Evolutionary conservation across 1,284 basidiomycete species (phyloP).

Genomic region (Rhodotorula sp.): DNA sequence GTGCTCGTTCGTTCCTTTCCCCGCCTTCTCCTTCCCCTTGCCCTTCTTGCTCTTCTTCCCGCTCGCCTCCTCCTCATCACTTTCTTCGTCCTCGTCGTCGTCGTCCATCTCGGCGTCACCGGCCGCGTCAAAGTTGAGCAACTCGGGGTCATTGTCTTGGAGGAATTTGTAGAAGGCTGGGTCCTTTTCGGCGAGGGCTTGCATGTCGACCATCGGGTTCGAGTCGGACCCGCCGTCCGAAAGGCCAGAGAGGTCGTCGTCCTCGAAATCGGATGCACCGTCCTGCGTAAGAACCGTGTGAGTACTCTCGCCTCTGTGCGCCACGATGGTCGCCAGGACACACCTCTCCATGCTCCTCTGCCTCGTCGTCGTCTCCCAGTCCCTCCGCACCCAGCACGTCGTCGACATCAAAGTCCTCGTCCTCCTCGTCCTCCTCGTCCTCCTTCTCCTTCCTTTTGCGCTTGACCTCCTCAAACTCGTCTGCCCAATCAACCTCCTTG

Average conservation of each 20-base stretch:
- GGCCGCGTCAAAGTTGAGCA: conserved; percentile 67
- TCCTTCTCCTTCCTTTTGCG: conserved; percentile 44
- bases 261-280: conserved; percentile 27
- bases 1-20: conserved; percentile 54
- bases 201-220: conserved; percentile 73
- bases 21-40: conserved; percentile 53
- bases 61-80: conserved; percentile 53
- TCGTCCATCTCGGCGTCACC: conserved; percentile 50
- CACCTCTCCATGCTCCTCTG: conserved; percentile 45
- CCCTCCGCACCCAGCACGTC: conserved; percentile 75
- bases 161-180: conserved; percentile 98
- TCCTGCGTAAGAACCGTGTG: neutral
- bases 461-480: conserved; percentile 49
- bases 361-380: conserved; percentile 59
- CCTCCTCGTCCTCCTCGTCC: conserved; percentile 55
- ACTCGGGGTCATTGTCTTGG: conserved; percentile 87
- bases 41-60: conserved; percentile 54
- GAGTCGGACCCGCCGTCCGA: conserved; percentile 35
- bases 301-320: neutral
- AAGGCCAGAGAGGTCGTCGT: conserved; percentile 41
- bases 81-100: conserved; percentile 33
- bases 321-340: conserved; percentile 32
- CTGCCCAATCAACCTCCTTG: conserved; percentile 44
- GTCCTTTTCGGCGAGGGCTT: conserved; percentile 88
- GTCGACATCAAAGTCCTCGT: conserved; percentile 60